Conservation (phyloP, 306 rosid genomes). For the Urtica urens region DNA sequence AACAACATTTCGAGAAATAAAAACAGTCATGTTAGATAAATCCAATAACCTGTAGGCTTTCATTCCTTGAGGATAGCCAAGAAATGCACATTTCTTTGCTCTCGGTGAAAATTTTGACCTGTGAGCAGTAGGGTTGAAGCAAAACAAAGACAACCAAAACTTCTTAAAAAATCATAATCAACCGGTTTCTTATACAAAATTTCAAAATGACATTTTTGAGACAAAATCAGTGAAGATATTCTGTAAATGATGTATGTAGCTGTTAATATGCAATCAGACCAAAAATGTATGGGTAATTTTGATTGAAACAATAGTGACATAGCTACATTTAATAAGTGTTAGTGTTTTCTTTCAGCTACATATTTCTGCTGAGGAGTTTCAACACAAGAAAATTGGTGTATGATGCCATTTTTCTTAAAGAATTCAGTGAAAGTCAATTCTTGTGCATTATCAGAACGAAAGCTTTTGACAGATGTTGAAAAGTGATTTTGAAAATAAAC, state of each 20-base stretch:
- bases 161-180: not conserved
- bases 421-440: not conserved
- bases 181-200: too few species aligned
- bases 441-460: not conserved
- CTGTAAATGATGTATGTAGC: not conserved
- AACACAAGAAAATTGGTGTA: slow-evolving; percentile 2
- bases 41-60: not conserved
- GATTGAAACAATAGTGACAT: not conserved
- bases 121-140: too few species aligned
- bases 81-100: too few species aligned
- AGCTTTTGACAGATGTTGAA: not conserved
- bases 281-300: not conserved
- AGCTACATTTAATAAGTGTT: slow-evolving; percentile 4
- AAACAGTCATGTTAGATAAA: not conserved
- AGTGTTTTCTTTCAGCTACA: not conserved
- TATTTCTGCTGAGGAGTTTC: not conserved
- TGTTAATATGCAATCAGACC: not conserved
- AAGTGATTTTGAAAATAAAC: not conserved
- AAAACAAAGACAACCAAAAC: too few species aligned
- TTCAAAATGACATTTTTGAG: not conserved
- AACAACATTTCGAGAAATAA: not conserved
- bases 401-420: not conserved
- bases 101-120: not conserved
- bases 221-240: not conserved
- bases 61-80: not conserved